Evolutionary conservation across 2,329 filamentous ascomycete species (phyloP).

Genomic region (Ceratocystis albifundus): DNA sequence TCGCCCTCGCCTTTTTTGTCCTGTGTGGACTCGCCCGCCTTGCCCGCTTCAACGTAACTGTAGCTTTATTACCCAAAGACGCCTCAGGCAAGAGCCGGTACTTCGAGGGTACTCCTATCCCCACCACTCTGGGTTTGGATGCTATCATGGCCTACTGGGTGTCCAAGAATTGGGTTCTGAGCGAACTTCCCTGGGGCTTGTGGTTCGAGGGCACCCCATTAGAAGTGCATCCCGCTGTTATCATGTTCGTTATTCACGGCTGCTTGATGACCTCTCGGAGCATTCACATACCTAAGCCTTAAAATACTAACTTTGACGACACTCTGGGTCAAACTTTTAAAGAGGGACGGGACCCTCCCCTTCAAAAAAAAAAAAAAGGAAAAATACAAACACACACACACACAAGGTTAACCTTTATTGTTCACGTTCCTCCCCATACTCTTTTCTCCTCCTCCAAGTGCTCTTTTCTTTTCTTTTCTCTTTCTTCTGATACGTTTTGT

Average conservation of each 20-base stretch:
- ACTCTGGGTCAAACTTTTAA: no score
- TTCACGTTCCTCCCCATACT: background rate
- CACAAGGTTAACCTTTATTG: background rate
- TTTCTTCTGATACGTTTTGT: constrained; percentile 7
- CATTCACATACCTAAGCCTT: constrained; percentile 86
- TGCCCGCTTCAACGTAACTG: constrained; percentile 95
- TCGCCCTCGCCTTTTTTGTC: constrained; percentile 75
- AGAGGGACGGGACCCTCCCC: background rate
- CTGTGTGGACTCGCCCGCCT: constrained; percentile 87
- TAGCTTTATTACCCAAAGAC: constrained; percentile 80
- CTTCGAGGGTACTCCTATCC: constrained; percentile 95
- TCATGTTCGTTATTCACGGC: constrained; percentile 77
- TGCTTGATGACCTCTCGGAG: constrained; percentile 93
- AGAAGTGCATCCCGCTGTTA: constrained; percentile 74
- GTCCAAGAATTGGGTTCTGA: constrained; percentile 64
- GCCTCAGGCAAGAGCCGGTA: constrained; percentile 81
- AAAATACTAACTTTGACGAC: background rate
- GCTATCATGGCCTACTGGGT: constrained; percentile 85
- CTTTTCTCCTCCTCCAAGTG: background rate
- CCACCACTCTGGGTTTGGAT: constrained; percentile 72
- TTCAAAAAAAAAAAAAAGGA: background rate
- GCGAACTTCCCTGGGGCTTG: constrained; percentile 65
- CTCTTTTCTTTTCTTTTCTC: background rate
- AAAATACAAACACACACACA: background rate
- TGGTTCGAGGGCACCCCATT: constrained; percentile 53